phyloP scores from a whole-genome alignment of 2,329 filamentous ascomycete species.

The Coniochaeta pulveracea region DNA sequence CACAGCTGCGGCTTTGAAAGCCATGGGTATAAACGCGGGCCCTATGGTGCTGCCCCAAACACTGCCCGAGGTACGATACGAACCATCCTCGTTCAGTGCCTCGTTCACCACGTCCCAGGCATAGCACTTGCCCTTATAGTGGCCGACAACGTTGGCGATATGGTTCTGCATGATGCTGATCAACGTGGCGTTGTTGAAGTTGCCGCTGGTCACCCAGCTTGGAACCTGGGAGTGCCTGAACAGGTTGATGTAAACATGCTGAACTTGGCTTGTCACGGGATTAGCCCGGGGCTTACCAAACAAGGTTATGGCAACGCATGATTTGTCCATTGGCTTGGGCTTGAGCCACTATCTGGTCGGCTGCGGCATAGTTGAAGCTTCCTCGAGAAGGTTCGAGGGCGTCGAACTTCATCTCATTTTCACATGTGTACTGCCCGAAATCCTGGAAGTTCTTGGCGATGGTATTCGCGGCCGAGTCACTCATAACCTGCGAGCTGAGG shows the following conservation, averaged over 20 bases:
- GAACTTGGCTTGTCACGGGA: too few relatives aligned
- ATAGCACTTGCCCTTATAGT: conserved; percentile 46
- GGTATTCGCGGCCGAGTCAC: conserved; percentile 38
- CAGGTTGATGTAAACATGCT: too few relatives aligned
- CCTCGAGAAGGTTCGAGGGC: conserved; percentile 44
- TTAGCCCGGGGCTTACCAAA: conserved; percentile 41
- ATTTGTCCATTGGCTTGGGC: conserved; percentile 36
- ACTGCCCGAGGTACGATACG: conserved; percentile 25
- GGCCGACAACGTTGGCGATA: conserved; percentile 39
- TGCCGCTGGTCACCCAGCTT: conserved; percentile 30
- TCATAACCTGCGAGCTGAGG: too few relatives aligned
- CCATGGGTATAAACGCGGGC: conserved; percentile 41
- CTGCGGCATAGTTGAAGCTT: conserved; percentile 45
- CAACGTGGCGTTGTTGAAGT: conserved; percentile 46
- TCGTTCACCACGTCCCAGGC: conserved; percentile 56
- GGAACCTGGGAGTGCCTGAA: conserved; percentile 36
- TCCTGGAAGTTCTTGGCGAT: conserved; percentile 43
- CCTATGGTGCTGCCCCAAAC: conserved; percentile 44
- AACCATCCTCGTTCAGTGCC: conserved; percentile 42
- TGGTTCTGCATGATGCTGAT: conserved; percentile 39
- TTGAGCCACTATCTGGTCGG: conserved; percentile 39
- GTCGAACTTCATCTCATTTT: conserved; percentile 55
- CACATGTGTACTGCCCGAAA: conserved; percentile 54
- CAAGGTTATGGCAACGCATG: conserved; percentile 50
- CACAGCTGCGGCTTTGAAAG: conserved; percentile 39